Evolutionary conservation across 352 stramenopile species (phyloP).

Genomic region (Pythium myriotylum): DNA sequence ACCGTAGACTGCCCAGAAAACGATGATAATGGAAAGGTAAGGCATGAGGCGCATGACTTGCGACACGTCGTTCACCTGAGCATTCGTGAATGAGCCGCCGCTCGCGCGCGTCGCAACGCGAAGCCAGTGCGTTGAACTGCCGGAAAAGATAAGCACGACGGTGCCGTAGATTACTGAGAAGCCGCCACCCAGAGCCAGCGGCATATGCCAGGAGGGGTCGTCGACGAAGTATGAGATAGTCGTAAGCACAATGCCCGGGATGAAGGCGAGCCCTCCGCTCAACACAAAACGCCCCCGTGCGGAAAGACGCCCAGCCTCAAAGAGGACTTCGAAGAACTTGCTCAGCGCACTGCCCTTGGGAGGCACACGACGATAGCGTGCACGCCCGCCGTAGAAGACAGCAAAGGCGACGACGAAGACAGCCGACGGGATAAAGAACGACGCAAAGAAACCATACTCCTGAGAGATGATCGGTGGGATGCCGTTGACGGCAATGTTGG

Average conservation of each 20-base stretch:
- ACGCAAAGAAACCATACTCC: constrained; percentile 90
- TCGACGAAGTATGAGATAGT: constrained; percentile 84
- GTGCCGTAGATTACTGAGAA: constrained; percentile 69
- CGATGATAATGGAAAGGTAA: constrained; percentile 81
- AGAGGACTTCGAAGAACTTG: constrained; percentile 71
- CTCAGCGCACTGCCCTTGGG: constrained; percentile 80
- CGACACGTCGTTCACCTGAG: constrained; percentile 69
- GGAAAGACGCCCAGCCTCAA: constrained; percentile 62
- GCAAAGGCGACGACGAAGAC: constrained; percentile 77
- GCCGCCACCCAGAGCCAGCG: constrained; percentile 56
- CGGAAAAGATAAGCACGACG: constrained; percentile 71
- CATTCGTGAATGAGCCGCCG: constrained; percentile 55
- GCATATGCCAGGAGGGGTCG: constrained; percentile 59
- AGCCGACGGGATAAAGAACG: constrained; percentile 84
- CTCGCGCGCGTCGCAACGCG: constrained; percentile 46
- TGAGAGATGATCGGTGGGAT: constrained; percentile 76
- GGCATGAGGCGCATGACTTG: constrained; percentile 80
- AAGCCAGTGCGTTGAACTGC: constrained; percentile 67
- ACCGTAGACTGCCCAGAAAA: constrained; percentile 85
- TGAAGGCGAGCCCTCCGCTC: constrained; percentile 70
- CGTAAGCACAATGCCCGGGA: constrained; percentile 79
- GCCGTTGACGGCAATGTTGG: constrained; percentile 91
- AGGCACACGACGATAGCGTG: constrained; percentile 66
- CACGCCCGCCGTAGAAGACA: constrained; percentile 78
- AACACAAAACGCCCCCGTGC: constrained; percentile 71